A percentile compares a stretch with the other conserved stretches of the same genome.
phyloP scores from a whole-genome alignment of 805 yeast genomes.

The Yamadazyma nakazawae region DNA sequence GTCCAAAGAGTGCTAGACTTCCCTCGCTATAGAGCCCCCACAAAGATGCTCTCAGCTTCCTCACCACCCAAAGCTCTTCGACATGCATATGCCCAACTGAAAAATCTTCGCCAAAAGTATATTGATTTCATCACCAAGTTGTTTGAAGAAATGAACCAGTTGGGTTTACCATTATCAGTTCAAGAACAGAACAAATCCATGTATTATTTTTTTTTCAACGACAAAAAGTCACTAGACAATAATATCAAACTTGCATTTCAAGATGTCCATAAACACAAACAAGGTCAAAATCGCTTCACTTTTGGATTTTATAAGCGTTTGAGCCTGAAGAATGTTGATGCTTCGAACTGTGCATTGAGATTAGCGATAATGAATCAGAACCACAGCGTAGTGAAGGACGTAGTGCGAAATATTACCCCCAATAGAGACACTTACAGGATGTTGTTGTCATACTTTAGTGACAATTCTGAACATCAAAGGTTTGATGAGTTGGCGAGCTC shows the following conservation, averaged over 20 bases:
- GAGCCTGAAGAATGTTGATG: slow-evolving; percentile 7
- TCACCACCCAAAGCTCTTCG: not conserved
- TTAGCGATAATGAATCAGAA: slow-evolving; percentile 25
- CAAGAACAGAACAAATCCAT: slow-evolving; percentile 29
- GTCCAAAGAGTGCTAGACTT: slow-evolving; percentile 21
- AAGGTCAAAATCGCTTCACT: slow-evolving; percentile 18
- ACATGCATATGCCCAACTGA: slow-evolving; percentile 19
- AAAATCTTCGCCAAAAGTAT: slow-evolving; percentile 17
- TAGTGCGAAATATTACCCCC: slow-evolving; percentile 11
- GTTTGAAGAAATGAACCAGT: slow-evolving; percentile 24
- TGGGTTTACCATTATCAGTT: slow-evolving; percentile 25
- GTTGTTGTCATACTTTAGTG: not conserved
- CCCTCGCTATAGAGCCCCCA: slow-evolving; percentile 27
- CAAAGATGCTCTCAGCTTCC: slow-evolving; percentile 12
- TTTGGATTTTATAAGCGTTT: slow-evolving; percentile 19
- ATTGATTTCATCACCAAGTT: slow-evolving; percentile 21
- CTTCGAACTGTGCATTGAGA: slow-evolving; percentile 11
- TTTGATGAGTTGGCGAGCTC: not conserved
- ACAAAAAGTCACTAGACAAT: slow-evolving; percentile 20
- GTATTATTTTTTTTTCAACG: slow-evolving; percentile 30
- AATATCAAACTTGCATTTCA: slow-evolving; percentile 9
- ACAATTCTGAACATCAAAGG: not conserved
- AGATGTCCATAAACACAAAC: not conserved
- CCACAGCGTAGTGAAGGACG: slow-evolving; percentile 19
- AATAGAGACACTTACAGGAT: slow-evolving; percentile 9